A percentile compares a stretch with the other conserved stretches of the same genome.
These are phyloP conservation scores for Globisporangium ultimum DNA, from an alignment of 352 stramenopile species.

Conservation along the genomic window DNA sequence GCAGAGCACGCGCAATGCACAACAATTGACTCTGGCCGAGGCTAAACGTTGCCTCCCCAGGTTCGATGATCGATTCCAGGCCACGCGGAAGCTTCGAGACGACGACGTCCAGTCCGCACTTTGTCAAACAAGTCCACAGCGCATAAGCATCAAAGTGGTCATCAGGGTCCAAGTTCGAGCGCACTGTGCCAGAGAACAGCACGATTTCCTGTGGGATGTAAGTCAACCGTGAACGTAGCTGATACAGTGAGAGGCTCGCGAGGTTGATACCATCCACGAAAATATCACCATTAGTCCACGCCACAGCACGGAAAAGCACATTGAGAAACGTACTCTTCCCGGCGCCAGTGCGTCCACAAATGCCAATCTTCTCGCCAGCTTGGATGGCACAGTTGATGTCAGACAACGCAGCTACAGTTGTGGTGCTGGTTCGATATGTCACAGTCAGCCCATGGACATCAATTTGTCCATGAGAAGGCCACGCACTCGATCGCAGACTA, in stretches of 20 bases:
- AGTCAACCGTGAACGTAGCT: conserved; percentile 65
- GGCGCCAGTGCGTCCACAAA: conserved; percentile 87
- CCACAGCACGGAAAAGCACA: conserved; percentile 70
- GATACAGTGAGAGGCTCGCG: conserved; percentile 46
- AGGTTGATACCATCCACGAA: conserved; percentile 75
- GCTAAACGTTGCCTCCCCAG: conserved; percentile 52
- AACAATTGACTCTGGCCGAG: conserved; percentile 75
- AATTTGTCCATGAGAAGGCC: conserved; percentile 52
- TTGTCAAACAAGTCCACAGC: conserved; percentile 54
- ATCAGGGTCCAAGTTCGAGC: conserved; percentile 82
- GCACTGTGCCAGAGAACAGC: conserved; percentile 79
- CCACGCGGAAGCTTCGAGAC: conserved; percentile 42
- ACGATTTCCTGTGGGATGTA: conserved; percentile 85
- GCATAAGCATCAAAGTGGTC: conserved; percentile 33
- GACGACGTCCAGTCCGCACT: conserved; percentile 41
- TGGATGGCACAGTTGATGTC: conserved; percentile 43
- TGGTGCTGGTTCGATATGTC: conserved; percentile 17
- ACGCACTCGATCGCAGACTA: conserved; percentile 12
- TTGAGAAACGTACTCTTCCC: conserved; percentile 90
- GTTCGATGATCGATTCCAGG: conserved; percentile 47
- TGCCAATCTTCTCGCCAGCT: conserved; percentile 65
- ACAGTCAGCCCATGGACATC: conserved; percentile 52
- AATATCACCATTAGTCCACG: conserved; percentile 50
- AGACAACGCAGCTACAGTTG: conserved; percentile 30
- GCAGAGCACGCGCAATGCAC: conserved; percentile 70